Evolutionary conservation across 352 stramenopile species (phyloP).

Genomic region (Phytophthora cactorum): DNA sequence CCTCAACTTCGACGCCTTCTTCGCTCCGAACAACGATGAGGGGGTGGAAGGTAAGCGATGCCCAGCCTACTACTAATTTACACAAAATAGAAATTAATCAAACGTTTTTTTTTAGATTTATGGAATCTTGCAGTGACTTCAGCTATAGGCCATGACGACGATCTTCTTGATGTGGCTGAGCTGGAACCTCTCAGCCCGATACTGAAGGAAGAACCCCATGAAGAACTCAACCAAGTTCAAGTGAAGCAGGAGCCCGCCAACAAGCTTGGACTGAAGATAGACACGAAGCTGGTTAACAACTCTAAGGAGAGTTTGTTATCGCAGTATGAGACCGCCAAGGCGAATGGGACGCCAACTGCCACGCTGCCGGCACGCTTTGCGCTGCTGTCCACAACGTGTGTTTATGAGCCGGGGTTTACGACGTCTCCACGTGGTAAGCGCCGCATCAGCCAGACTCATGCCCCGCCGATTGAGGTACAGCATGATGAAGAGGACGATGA

Average conservation of each 20-base stretch:
- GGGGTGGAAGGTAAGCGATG: constrained; percentile 28
- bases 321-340: constrained; percentile 27
- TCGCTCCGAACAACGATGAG: constrained; percentile 39
- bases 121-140: constrained; percentile 27
- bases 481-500: constrained; percentile 11
- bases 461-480: constrained; percentile 16
- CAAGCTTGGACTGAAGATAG: constrained; percentile 29
- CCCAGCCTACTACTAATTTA: not conserved
- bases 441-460: constrained; percentile 37
- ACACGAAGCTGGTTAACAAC: constrained; percentile 28
- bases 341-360: constrained; percentile 34
- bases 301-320: constrained; percentile 20
- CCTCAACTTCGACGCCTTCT: constrained; percentile 47
- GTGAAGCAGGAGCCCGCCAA: constrained; percentile 18
- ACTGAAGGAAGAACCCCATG: constrained; percentile 27
- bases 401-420: constrained; percentile 41
- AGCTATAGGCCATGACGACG: constrained; percentile 32
- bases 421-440: constrained; percentile 45
- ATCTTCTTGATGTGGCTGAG: constrained; percentile 34
- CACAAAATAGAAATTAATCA: not conserved
- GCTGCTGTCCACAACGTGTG: constrained; percentile 38
- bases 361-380: constrained; percentile 38
- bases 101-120: constrained; percentile 19
- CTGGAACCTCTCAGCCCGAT: constrained; percentile 39
- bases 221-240: constrained; percentile 15